Conservation (phyloP, 805 yeast species). For the Kodamaea nitidulidarum region DNA sequence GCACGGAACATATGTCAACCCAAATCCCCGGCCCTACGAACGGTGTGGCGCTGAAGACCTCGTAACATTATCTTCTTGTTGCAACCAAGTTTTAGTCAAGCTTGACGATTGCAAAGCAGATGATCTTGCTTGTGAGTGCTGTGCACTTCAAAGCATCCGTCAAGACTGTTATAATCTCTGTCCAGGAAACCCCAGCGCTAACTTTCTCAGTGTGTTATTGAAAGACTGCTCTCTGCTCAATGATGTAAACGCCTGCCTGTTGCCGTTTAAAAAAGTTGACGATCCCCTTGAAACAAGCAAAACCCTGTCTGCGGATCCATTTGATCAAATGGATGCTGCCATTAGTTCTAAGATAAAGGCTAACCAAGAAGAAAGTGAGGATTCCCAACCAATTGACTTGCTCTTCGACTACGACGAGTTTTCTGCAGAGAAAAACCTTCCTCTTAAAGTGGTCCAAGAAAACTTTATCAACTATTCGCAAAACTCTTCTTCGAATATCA, state of each 20-base stretch:
- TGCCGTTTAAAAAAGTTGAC: constrained; percentile 47
- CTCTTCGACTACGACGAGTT: constrained; percentile 7
- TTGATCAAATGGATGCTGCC: constrained; percentile 2
- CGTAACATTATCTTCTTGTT: constrained; percentile 40
- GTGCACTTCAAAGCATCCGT: constrained; percentile 49
- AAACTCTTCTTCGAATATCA: too few relatives aligned
- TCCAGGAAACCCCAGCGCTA: constrained; percentile 45
- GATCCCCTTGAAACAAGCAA: constrained; percentile 10
- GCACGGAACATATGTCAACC: constrained; percentile 42
- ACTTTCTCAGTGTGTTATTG: constrained; percentile 42
- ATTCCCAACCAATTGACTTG: constrained; percentile 1
- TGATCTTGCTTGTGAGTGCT: constrained; percentile 54
- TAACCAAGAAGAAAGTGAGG: background rate
- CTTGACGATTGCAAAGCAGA: constrained; percentile 50
- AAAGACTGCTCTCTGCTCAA: constrained; percentile 44
- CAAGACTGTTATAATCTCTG: constrained; percentile 43
- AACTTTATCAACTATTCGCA: background rate
- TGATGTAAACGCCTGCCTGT: constrained; percentile 48
- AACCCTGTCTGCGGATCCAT: background rate
- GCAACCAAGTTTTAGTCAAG: constrained; percentile 42
- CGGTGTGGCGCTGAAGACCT: constrained; percentile 44
- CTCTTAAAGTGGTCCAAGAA: background rate
- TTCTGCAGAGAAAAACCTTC: background rate
- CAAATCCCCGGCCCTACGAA: constrained; percentile 39
- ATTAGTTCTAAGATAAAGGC: constrained; percentile 3